A percentile compares a stretch with the other conserved stretches of the same genome.
These are phyloP conservation scores for Pichia sp. DNA, from an alignment of 1,139 yeast genomes.

Conservation along the genomic window DNA sequence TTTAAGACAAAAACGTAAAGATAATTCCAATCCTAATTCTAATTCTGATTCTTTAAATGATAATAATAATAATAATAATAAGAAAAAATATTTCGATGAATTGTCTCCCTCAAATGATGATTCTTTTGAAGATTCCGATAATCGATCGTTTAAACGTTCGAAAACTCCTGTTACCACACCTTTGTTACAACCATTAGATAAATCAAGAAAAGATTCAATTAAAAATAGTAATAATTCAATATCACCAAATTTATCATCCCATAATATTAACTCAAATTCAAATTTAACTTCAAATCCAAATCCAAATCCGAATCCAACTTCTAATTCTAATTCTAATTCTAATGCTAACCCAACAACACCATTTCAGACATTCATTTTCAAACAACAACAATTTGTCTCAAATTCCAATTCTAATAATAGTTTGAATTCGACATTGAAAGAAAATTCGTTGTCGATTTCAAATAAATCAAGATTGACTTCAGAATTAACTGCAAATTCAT, in stretches of 20 bases:
- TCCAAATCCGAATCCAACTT: too few relatives aligned
- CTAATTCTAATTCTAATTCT: background rate
- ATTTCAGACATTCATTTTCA: constrained; percentile 7
- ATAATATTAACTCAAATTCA: too few relatives aligned
- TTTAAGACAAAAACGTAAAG: constrained; percentile 25
- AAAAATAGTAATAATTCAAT: too few relatives aligned
- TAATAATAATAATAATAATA: background rate
- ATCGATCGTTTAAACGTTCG: constrained; percentile 25
- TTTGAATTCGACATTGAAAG: too few relatives aligned
- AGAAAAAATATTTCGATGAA: background rate
- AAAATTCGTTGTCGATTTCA: too few relatives aligned
- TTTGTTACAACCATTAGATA: constrained; percentile 29
- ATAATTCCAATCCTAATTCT: background rate
- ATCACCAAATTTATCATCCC: background rate
- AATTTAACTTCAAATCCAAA: too few relatives aligned
- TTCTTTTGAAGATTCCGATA: background rate
- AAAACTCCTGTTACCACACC: constrained; percentile 35
- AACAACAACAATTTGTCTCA: constrained; percentile 9
- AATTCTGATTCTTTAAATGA: background rate
- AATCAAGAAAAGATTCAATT: background rate
- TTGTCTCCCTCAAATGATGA: background rate
- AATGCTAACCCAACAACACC: background rate
- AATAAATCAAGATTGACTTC: background rate
- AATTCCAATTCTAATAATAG: too few relatives aligned
- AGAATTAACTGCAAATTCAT: constrained; percentile 1